Evolutionary conservation across 768 basidiomycete species (phyloP).

Genomic region (Kwoniella dejecticola): DNA sequence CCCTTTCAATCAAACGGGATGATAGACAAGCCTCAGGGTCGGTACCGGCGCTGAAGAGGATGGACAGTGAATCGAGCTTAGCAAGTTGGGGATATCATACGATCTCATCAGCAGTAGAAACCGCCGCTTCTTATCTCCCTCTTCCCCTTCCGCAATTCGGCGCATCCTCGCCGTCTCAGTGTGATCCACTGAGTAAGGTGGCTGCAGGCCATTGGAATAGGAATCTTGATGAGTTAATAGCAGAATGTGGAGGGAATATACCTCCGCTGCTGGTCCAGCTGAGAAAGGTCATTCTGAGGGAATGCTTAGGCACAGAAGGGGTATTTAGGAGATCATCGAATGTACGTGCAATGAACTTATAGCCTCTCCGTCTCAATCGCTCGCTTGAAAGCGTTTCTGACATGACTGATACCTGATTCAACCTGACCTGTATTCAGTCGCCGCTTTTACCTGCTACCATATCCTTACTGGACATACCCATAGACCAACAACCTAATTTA

Average conservation of each 20-base stretch:
- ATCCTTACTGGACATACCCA: slow-evolving; percentile 29
- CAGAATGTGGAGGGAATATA: slow-evolving; percentile 11
- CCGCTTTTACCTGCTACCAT: slow-evolving; percentile 21
- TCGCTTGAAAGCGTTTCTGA: neutral
- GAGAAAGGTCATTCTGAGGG: slow-evolving; percentile 29
- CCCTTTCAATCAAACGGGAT: neutral
- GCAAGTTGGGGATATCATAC: slow-evolving; percentile 23
- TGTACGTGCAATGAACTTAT: too few species aligned
- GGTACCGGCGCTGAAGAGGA: neutral
- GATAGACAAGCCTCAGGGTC: neutral
- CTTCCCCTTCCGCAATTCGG: slow-evolving; percentile 9
- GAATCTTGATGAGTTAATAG: slow-evolving; percentile 18
- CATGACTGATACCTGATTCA: neutral
- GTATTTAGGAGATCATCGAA: slow-evolving; percentile 38
- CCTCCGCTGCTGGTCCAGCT: slow-evolving; percentile 27
- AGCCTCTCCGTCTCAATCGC: too few species aligned
- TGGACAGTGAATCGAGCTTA: slow-evolving; percentile 12
- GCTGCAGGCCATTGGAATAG: slow-evolving; percentile 28
- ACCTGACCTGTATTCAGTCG: too few species aligned
- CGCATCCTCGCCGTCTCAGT: too few species aligned
- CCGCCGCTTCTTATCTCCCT: slow-evolving; percentile 24
- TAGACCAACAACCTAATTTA: slow-evolving; percentile 28
- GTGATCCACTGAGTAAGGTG: neutral
- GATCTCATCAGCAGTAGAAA: slow-evolving; percentile 14
- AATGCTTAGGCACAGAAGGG: slow-evolving; percentile 34